A percentile compares a stretch with the other conserved stretches of the same genome.
These are phyloP conservation scores for Nitzschia sp. DNA, from an alignment of 108 stramenopile genomes.

Conservation along the genomic window DNA sequence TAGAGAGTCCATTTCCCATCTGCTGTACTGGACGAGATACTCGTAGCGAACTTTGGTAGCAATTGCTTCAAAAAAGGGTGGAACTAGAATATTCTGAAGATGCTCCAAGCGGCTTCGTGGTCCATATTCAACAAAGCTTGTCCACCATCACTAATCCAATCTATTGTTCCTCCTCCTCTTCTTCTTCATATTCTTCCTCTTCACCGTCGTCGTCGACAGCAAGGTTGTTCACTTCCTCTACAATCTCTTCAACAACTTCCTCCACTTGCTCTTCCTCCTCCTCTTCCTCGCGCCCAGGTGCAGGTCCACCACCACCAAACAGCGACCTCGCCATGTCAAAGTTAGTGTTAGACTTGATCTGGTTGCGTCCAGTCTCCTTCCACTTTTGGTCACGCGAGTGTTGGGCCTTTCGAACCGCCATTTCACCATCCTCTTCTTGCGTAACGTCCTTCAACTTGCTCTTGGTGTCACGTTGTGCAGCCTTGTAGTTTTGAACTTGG, in stretches of 20 bases:
- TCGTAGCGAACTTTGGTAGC: no score
- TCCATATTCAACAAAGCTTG: no score
- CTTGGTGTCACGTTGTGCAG: conserved; percentile 20
- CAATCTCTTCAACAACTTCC: conserved; percentile 3
- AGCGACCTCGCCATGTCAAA: conserved; percentile 39
- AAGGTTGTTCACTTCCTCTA: neutral
- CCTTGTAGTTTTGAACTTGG: conserved; percentile 7
- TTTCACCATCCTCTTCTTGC: conserved; percentile 25
- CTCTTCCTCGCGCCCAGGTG: conserved; percentile 7
- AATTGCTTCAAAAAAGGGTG: no score
- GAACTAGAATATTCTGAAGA: no score
- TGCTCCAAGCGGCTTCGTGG: no score
- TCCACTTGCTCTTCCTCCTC: conserved; percentile 11
- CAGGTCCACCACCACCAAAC: conserved; percentile 32
- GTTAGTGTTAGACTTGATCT: conserved; percentile 32
- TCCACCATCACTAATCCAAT: no score
- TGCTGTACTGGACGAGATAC: neutral
- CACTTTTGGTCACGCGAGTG: conserved; percentile 28
- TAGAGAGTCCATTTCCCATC: neutral
- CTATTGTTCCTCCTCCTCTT: conserved; percentile 4
- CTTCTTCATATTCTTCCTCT: neutral
- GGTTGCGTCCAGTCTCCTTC: conserved; percentile 32
- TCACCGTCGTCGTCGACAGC: neutral
- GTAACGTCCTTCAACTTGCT: conserved; percentile 33
- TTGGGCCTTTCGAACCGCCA: conserved; percentile 29